Base-by-base conservation (phyloP, 192 early-diverging fungal genomes). In the Gaertneriomyces sp. region DNA sequence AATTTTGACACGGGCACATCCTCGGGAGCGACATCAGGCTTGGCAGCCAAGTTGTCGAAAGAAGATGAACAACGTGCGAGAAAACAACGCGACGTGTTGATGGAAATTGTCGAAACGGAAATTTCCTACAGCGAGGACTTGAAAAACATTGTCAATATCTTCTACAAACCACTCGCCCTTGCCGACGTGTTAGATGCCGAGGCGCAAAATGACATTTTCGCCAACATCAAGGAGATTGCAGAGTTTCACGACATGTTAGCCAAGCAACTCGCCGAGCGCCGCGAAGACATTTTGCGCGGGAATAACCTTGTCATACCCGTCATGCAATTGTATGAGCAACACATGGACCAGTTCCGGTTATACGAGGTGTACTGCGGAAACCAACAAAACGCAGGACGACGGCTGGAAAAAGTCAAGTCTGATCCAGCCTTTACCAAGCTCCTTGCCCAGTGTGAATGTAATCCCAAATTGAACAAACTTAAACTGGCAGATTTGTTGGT, bases 351-450 rank as follows among this genome's bases (percentile, higher is more conserved):
- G 5, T 74, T 82, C n/a, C 14, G 25, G 7, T 19, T 41, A 5
- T 82, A 82, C 52, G 64, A 67, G 14, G 43, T 47, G 40, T 82
- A 82, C 54, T 81, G 79, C 47, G 59, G 72, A 6, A 82, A 82
- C 54, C 80, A 82, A 58, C 66, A 74, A 59, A 57, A 72, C 47
- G 64, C 71, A 45, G 61, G 74, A 16, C 43, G 76, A 11, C 19
- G 38, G 10, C 54, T 81, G 11, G 64, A 33, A 9, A 56, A 56
- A 41, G 39, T 75, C n/a, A 49, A 40, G 47, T 16, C 19, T 4
- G 71, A 81, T 17, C 40, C 51, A 7, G 14, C 46, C 45, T 69
- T 77, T 33, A 17, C 58, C n/a, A 74, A 76, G 44, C 6, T 9
- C 25, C 45, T 69, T 0, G 17, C 79, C 57, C 50, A 58, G 44